Base-by-base conservation (phyloP, 345 rosid species). In the Firmiana major region DNA sequence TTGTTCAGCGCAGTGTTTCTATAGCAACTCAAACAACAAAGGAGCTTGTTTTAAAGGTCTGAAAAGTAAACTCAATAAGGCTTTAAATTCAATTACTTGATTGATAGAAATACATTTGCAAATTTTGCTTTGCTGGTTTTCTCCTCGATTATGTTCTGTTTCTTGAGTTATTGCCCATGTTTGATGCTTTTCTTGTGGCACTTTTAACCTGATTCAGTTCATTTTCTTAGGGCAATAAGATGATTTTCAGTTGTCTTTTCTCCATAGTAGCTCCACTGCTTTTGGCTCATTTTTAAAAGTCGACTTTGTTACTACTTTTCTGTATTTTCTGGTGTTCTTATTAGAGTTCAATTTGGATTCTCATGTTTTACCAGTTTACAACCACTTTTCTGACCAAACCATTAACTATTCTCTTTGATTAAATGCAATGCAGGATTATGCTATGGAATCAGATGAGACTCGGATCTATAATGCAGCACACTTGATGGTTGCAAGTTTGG, bases 401-500 rank as follows among this genome's bases (percentile, higher is more conserved):
- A 53, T 64, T 49, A n/a, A 46, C 26, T 63, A 55, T 1, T 75
- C 6, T 10, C 22, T 48, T 63, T 24, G 10, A 31, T 75, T 21
- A 40, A 75, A 45, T 66, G 17, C 42, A 17, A 71, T 73, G 46
- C 79, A 96, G 99, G 99, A 96, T 84, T 96, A 96, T 86, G 89
- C 97, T 16, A 82, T 87, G 89, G 99, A 96, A 83, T 84, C 91
- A 7, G 99, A 96, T 74, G 98, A 96, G 84, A 87, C 93, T 19
- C 92, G 97, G 16, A 92, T 96, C 72, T 90, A 91, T 84, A 90
- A 87, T 84, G 98, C 99, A 12, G 99, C 97, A 28, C 97, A 94
- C 78, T 87, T 93, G 86, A 96, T 96, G 99, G 99, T 93, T 83
- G 99, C 98, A 17, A 93, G 98, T 83, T 85, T 96, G 87, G 97